phyloP scores from a whole-genome alignment of 2,329 filamentous ascomycete genomes.

The Thelonectria olida region DNA sequence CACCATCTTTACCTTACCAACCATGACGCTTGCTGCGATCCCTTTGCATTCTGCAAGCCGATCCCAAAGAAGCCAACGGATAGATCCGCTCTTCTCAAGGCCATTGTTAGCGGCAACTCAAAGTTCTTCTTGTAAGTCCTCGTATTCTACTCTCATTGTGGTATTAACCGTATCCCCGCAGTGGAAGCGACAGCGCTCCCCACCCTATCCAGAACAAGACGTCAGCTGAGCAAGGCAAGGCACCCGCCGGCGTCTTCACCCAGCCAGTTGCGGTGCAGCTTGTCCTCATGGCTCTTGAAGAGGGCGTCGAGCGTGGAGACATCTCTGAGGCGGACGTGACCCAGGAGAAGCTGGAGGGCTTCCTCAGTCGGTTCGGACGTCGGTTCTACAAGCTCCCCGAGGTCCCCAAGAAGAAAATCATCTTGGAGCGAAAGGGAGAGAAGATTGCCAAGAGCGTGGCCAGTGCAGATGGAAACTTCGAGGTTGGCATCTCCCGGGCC shows the following conservation, averaged over 20 bases:
- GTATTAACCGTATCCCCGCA: conserved; percentile 27
- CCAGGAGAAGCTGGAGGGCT: conserved; percentile 62
- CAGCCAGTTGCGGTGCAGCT: conserved; percentile 75
- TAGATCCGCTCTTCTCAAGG: conserved; percentile 75
- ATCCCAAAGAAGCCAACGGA: conserved; percentile 77
- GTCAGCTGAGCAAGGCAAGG: conserved; percentile 55
- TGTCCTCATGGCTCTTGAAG: conserved; percentile 69
- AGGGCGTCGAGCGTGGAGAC: conserved; percentile 64
- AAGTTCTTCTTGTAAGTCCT: conserved; percentile 77
- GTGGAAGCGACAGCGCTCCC: conserved; percentile 70
- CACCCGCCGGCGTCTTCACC: conserved; percentile 81
- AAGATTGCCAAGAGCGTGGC: conserved; percentile 5
- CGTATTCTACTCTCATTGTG: not conserved
- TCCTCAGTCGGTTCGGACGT: conserved; percentile 62
- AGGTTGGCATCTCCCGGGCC: conserved; percentile 6
- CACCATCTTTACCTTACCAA: conserved; percentile 86
- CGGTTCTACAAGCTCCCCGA: conserved; percentile 53
- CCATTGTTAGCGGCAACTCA: conserved; percentile 64
- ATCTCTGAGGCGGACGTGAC: conserved; percentile 63
- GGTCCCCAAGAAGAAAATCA: conserved; percentile 1
- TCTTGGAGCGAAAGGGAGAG: conserved; percentile 10
- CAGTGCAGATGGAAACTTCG: not conserved
- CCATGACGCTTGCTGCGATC: conserved; percentile 72
- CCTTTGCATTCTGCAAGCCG: conserved; percentile 75
- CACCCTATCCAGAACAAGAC: conserved; percentile 70